Percentiles rank a stretch among this genome's conserved stretches.
Conservation (phyloP, 371 early-diverging fungal species). For the Fennellomyces sp. region DNA sequence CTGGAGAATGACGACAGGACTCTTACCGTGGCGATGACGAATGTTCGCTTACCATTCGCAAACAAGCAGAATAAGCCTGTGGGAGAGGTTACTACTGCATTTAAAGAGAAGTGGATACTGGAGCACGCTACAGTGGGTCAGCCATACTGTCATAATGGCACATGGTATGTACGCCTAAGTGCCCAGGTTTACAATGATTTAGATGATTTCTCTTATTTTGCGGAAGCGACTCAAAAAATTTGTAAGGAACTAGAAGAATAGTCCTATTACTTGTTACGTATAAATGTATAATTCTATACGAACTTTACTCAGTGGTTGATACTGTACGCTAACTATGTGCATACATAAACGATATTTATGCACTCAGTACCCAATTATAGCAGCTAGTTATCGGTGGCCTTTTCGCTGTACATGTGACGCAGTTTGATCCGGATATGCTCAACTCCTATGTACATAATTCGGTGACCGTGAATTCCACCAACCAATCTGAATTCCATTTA, state of each 20-base stretch:
- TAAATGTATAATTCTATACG: too few species aligned
- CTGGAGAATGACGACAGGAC: slow-evolving; percentile 54
- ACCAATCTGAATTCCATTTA: too few species aligned
- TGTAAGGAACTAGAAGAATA: slow-evolving; percentile 40
- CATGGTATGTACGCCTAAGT: slow-evolving; percentile 58
- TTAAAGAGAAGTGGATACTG: slow-evolving; percentile 43
- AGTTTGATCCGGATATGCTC: too few species aligned
- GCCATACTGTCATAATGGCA: slow-evolving; percentile 47
- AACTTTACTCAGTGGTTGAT: too few species aligned
- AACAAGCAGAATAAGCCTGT: slow-evolving; percentile 21
- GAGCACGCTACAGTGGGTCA: slow-evolving; percentile 45
- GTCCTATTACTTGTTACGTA: too few species aligned
- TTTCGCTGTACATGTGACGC: too few species aligned
- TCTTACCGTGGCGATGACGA: slow-evolving; percentile 55
- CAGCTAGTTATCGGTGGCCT: too few species aligned
- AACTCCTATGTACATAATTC: too few species aligned
- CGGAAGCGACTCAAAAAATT: slow-evolving; percentile 44
- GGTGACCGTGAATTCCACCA: too few species aligned
- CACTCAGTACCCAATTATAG: too few species aligned
- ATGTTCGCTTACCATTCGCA: slow-evolving; percentile 59
- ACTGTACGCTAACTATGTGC: too few species aligned
- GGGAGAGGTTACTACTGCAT: slow-evolving; percentile 13
- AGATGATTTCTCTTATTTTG: slow-evolving; percentile 51
- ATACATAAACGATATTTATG: too few species aligned
- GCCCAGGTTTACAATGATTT: slow-evolving; percentile 64